Conservation (phyloP, 176 grass and related monocot genomes). For the Bothriochloa decipiens region DNA sequence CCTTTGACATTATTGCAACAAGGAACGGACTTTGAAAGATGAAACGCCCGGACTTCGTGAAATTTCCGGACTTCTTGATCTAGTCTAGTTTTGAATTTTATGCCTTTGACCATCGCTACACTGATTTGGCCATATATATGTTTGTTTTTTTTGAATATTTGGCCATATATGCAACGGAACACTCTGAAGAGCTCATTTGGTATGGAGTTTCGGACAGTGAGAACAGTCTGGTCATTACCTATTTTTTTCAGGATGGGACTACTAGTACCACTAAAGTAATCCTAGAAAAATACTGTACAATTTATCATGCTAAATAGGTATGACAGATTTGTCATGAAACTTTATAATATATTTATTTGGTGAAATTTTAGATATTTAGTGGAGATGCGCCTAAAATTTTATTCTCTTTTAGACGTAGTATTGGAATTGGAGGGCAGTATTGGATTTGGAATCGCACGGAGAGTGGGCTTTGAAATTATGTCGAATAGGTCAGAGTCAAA, state of each 20-base stretch:
- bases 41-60: not conserved
- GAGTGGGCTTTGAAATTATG: no score
- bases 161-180: not conserved
- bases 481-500: no score
- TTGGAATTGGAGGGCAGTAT: no score
- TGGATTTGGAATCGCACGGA: no score
- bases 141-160: no score
- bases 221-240: not conserved
- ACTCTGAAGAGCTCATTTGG: not conserved
- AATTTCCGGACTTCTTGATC: not conserved
- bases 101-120: slow-evolving; percentile 12
- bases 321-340: no score
- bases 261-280: not conserved
- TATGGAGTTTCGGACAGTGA: not conserved
- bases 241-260: not conserved
- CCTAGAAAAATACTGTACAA: no score
- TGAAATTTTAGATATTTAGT: no score
- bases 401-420: no score
- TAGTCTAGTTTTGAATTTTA: not conserved
- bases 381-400: no score
- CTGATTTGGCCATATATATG: not conserved
- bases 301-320: no score
- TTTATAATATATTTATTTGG: no score
- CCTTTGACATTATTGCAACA: slow-evolving; percentile 13
- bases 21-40: not conserved